Evolutionary conservation across 2,329 filamentous ascomycete genomes (phyloP), one percentile per base, ranked within the genome.

Genomic region (Penicillium sumatraense): DNA sequence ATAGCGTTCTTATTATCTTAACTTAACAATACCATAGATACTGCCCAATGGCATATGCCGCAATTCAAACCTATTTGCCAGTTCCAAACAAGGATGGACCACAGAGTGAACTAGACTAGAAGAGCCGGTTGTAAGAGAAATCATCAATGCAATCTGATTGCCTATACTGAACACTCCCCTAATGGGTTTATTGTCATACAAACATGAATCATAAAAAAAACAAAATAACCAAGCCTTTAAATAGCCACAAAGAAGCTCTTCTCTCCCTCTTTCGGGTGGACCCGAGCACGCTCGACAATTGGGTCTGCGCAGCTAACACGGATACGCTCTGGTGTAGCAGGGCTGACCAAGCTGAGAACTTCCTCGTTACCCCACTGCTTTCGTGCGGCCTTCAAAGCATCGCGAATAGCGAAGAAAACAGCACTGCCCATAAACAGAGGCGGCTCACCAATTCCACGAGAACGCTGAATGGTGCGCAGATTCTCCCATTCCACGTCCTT

Each of bases 391-490:
- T 75, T 78, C n/a, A 83, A 69, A 2, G 81, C 81, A 61, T 83
- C 80, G 14, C 81, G 74, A 44, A 83, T 77, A 3, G 81, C 81
- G 60, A 83, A 83, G 60, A 83, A 78, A 1, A 81, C 80, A 0
- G 77, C 77, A 31, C 78, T 80, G 3, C 81, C 81, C 71, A 83
- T 74, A 57, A 83, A 83, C 3, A 89, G 72, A 0, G 86, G 86
- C 5, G 86, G 86, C 70, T 89, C 86, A 2, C 86, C 81, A 2
- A 83, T 76, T 14, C 81, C 81, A 27, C 81, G 76, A 10, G 78
- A 81, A n/a, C 80, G 79, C 64, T 83, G 81, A 53, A 83, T 80
- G 4, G 79, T 82, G 9, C 81, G 75, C 23, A 83, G 67, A 38
- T 80, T 77, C 61, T 81, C 76, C 81, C 81, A 83, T 38, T 78